Percentiles rank a stretch among this genome's conserved stretches.
These are phyloP conservation scores for Aphanocladium album DNA, from an alignment of 2,329 filamentous ascomycete genomes.

Conservation along the genomic window DNA sequence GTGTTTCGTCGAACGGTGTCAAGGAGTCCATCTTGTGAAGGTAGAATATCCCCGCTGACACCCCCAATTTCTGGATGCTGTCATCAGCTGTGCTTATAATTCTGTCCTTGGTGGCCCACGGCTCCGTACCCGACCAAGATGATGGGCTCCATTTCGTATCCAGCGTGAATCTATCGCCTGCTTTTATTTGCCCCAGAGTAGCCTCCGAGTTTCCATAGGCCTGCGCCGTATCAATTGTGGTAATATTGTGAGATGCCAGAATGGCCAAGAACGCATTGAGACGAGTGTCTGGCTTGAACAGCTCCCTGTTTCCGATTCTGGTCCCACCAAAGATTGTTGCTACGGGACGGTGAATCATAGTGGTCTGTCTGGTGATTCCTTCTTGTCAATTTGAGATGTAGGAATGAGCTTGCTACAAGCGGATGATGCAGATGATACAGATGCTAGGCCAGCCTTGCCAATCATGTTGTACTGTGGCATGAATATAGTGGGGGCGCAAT, in stretches of 20 bases:
- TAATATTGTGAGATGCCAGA: slow-evolving; percentile 11
- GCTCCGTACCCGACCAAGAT: slow-evolving; percentile 13
- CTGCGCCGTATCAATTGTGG: slow-evolving; percentile 16
- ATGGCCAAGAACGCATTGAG: slow-evolving; percentile 9
- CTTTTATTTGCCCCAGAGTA: slow-evolving; percentile 12
- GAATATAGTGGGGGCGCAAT: background rate
- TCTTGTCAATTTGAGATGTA: too few species aligned
- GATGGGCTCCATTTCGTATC: slow-evolving; percentile 18
- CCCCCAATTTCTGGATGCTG: slow-evolving; percentile 13
- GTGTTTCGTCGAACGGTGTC: slow-evolving; percentile 15
- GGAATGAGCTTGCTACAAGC: background rate
- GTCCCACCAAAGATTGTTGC: slow-evolving; percentile 15
- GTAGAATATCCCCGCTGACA: slow-evolving; percentile 15
- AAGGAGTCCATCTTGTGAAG: slow-evolving; percentile 16
- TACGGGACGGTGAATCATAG: background rate
- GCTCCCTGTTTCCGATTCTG: slow-evolving; percentile 15
- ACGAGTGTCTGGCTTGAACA: slow-evolving; percentile 12
- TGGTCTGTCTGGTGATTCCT: background rate
- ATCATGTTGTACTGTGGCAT: background rate
- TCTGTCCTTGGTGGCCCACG: slow-evolving; percentile 13
- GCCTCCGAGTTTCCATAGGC: slow-evolving; percentile 16
- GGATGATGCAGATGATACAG: background rate
- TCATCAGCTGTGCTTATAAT: slow-evolving; percentile 14
- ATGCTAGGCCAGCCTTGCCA: background rate
- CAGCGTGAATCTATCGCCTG: slow-evolving; percentile 14